Evolutionary conservation across 164 flowering plant genomes (phyloP).

Genomic region (Saururus chinensis): DNA sequence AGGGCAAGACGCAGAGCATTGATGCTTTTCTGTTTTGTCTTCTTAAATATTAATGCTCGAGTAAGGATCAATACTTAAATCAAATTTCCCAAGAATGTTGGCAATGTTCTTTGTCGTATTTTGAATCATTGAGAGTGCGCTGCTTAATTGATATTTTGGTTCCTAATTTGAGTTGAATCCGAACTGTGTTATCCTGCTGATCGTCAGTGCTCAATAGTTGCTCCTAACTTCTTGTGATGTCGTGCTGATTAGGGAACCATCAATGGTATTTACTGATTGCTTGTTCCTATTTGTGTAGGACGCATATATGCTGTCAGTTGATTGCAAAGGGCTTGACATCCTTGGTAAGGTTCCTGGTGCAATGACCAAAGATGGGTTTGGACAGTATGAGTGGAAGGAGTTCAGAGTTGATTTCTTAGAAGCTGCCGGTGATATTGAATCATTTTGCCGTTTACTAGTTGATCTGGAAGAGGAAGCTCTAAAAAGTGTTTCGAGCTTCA

Average conservation of each 20-base stretch:
- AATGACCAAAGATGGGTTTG: slow-evolving; percentile 22
- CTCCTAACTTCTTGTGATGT: background rate
- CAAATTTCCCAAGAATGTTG: background rate
- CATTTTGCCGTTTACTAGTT: slow-evolving; percentile 55
- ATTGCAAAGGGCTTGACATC: slow-evolving; percentile 73
- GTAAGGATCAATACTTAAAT: slow-evolving; percentile 25
- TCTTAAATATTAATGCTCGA: slow-evolving; percentile 45
- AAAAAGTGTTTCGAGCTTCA: slow-evolving; percentile 36
- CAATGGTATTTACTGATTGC: no score
- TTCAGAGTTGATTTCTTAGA: slow-evolving; percentile 52
- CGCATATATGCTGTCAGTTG: slow-evolving; percentile 61
- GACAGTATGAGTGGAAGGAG: slow-evolving; percentile 57
- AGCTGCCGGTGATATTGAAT: slow-evolving; percentile 50
- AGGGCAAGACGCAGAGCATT: slow-evolving; percentile 71
- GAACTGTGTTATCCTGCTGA: background rate
- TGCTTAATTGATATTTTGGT: no score
- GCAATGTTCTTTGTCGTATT: background rate
- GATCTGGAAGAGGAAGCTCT: slow-evolving; percentile 82
- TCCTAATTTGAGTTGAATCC: background rate
- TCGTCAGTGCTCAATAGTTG: background rate
- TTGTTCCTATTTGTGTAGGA: slow-evolving; percentile 26
- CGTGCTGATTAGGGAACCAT: no score
- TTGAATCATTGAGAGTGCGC: no score
- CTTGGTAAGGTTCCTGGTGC: slow-evolving; percentile 47
- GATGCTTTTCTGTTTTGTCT: slow-evolving; percentile 59